Conservation (phyloP, 176 grass and related monocot genomes). For the Carex littledalei region DNA sequence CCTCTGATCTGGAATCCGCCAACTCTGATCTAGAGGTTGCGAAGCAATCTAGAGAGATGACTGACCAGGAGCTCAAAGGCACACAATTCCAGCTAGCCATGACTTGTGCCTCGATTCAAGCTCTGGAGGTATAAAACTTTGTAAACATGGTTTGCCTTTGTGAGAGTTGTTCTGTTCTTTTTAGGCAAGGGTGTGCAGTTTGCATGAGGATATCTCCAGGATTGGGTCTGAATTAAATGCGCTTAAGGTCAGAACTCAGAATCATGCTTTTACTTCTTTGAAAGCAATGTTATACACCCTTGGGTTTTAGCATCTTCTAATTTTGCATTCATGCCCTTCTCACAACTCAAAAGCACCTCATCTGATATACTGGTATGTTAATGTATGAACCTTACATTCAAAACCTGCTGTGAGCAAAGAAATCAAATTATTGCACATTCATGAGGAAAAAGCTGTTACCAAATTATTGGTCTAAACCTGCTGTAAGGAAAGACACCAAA, state of each 20-base stretch:
- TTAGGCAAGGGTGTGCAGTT: conserved; percentile 38
- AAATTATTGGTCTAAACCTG: not conserved
- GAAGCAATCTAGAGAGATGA: conserved; percentile 48
- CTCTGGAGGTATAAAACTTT: conserved; percentile 32
- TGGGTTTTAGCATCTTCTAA: not conserved
- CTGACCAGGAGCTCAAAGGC: conserved; percentile 52
- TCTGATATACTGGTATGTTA: not conserved
- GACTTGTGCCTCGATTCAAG: conserved; percentile 36
- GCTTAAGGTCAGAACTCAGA: conserved; percentile 54
- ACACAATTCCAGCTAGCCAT: conserved; percentile 50
- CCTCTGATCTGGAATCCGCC: conserved; percentile 28
- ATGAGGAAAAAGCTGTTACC: not conserved
- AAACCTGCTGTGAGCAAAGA: not conserved
- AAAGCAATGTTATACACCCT: not conserved
- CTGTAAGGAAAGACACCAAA: not conserved
- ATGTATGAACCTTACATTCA: not conserved
- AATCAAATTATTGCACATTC: not conserved
- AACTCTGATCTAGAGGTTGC: conserved; percentile 37
- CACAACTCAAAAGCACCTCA: not conserved
- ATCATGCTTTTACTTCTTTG: not conserved
- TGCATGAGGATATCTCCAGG: conserved; percentile 57
- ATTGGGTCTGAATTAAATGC: conserved; percentile 34
- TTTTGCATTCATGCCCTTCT: not conserved
- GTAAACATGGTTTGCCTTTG: not conserved
- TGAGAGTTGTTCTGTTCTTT: not conserved